Base-by-base conservation (phyloP, 345 rosid species). In the Abelmoschus esculentus region DNA sequence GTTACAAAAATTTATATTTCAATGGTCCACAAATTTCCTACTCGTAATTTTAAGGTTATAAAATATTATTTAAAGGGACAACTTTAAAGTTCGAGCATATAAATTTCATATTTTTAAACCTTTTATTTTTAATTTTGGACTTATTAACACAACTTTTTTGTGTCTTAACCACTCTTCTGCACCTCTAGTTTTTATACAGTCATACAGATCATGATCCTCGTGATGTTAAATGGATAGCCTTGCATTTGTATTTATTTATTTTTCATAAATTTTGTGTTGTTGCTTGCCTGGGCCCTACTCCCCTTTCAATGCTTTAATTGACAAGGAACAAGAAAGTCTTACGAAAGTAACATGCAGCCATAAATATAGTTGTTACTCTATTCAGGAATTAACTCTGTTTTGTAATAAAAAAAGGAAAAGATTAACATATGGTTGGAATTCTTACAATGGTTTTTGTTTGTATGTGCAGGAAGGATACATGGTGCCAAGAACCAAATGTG, bases 401-500 rank as follows among this genome's bases (percentile, higher is more conserved):
- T 22, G 38, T 59, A 14, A 29, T 13, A 31, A 29, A 13, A 13
- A 13, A 29, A 14, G n/a, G 6, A 13, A 29, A 29, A 58, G 7
- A 32, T 56, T 56, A 56, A 0, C 61, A 26, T 26, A 5, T 56
- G 2, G 34, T 26, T 26, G 15, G 10, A 26, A 11, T 4, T 26
- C 19, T 65, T 65, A 46, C 22, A 26, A 2, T 65, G 52, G 2
- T 44, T 44, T 15, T 49, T 72, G 34, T 15, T 26, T 6, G 54
- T 49, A 64, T 59, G n/a, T 29, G 76, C 86, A 89, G 96, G 96
- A 89, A 78, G 90, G 82, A 17, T 86, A 84, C 72, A 73, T 83
- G 86, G 91, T 87, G 58, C 93, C 86, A 70, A 61, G 85, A 72
- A 76, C 75, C 18, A 88, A 85, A 76, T 81, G 89, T 69, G 89